Evolutionary conservation across 805 yeast genomes (phyloP), one percentile per base, ranked within the genome.

Genomic region (Yarrowia alimentaria): DNA sequence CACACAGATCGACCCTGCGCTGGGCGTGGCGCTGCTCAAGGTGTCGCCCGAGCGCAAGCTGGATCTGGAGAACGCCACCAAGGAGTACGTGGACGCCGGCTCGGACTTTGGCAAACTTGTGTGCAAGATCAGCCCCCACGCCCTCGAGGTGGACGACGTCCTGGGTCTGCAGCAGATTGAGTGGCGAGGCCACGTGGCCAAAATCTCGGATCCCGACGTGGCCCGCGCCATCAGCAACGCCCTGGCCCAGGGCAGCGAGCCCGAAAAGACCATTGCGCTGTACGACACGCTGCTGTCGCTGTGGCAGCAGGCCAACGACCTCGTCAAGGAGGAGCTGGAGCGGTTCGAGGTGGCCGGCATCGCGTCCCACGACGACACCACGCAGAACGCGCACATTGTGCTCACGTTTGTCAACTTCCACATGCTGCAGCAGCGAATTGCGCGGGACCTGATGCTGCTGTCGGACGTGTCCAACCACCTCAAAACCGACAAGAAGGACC

Each of bases 341-440:
- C 75, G 78, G 55, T 68, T 64, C 42, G 63, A 62, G 24, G 52
- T 60, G 1, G 62, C 63, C 16, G 76, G 28, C 6, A 20, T 35
- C 18, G 52, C 40, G 4, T 43, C 40, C 14, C 52, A 76, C 51
- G 77, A 73, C 35, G 80, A 77, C 43, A 78, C 74, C 50, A 77
- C 77, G 40, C 88, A 87, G 64, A 79, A 82, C 57, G 76, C 82
- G 54, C 86, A 89, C 60, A 80, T 91, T 56, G 66, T 89, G 33
- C 69, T 79, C 52, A 85, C 96, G 0, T 91, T 76, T 65, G 77
- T 89, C 59, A 80, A 78, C 59, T 91, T 84, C 68, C 77, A 80
- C 58, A 69, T 78, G 55, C 67, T 84, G 37, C 69, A 84, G 53
- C 75, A 83, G 25, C 78, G 86, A 55, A 75, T 88, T 43, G 77